A percentile compares a stretch with the other conserved stretches of the same genome.
These are phyloP conservation scores for Hypericum perforatum DNA, from an alignment of 345 rosid species.

Conservation along the genomic window DNA sequence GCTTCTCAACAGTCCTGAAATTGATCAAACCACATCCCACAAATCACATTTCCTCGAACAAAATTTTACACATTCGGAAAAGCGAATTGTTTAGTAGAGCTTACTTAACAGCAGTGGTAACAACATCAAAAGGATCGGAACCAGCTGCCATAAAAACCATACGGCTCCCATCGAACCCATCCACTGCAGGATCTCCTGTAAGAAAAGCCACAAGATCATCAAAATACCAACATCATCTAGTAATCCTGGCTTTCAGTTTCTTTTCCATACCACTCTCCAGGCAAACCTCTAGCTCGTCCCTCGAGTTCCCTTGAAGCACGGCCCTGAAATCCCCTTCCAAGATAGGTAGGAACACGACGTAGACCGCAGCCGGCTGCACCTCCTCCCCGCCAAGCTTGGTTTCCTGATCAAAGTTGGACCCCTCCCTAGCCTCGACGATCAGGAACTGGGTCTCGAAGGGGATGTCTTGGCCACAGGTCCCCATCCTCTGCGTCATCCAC, in stretches of 20 bases:
- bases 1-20: slow-evolving; percentile 42
- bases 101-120: slow-evolving; percentile 50
- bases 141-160: slow-evolving; percentile 55
- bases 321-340: slow-evolving; percentile 65
- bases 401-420: slow-evolving; percentile 29
- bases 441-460: slow-evolving; percentile 63
- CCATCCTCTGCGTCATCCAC: slow-evolving; percentile 84
- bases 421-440: slow-evolving; percentile 36
- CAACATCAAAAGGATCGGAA: slow-evolving; percentile 48
- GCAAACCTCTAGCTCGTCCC: slow-evolving; percentile 50
- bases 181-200: slow-evolving; percentile 53
- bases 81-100: slow-evolving; percentile 6
- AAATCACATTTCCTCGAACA: no score
- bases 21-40: slow-evolving; percentile 2
- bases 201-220: slow-evolving; percentile 2
- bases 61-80: neutral
- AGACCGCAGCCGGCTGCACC: slow-evolving; percentile 25
- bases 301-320: slow-evolving; percentile 55
- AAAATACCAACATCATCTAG: neutral
- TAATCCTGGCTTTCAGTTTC: neutral
- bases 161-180: slow-evolving; percentile 46
- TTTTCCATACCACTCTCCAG: slow-evolving; percentile 46
- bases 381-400: neutral
- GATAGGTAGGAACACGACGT: slow-evolving; percentile 45
- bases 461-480: slow-evolving; percentile 40